Percentiles rank a stretch among this genome's conserved stretches.
Evolutionary conservation across 345 rosid species (phyloP).

Genomic region (Cardamine resedifolia): DNA sequence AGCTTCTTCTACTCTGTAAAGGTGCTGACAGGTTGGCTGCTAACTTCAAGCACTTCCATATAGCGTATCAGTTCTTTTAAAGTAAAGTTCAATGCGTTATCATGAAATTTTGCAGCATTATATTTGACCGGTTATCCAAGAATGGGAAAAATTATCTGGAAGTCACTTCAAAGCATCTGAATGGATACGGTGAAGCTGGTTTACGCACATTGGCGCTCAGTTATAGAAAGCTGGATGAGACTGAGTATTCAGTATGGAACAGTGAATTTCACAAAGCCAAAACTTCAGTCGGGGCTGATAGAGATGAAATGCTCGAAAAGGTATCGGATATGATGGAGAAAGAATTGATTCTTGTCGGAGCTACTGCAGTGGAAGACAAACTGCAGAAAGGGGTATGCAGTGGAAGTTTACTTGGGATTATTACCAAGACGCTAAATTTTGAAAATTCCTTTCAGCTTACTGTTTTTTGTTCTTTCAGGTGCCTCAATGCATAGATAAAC

Average conservation of each 20-base stretch:
- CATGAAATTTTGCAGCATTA: constrained; percentile 49
- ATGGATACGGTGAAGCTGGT: constrained; percentile 65
- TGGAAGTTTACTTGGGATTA: constrained; percentile 6
- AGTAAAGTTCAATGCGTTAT: constrained; percentile 12
- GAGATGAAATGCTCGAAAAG: constrained; percentile 63
- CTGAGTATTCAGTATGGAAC: constrained; percentile 58
- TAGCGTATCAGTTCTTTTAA: constrained; percentile 8
- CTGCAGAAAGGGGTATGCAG: constrained; percentile 68
- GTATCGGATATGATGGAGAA: constrained; percentile 67
- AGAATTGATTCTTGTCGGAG: constrained; percentile 66
- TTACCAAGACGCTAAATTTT: constrained; percentile 7
- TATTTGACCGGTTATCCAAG: constrained; percentile 63
- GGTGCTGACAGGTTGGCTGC: constrained; percentile 74
- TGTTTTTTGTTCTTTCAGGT: constrained; percentile 44
- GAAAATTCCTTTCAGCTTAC: neutral
- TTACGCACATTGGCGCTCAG: constrained; percentile 73
- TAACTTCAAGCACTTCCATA: constrained; percentile 21
- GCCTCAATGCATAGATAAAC: constrained; percentile 83
- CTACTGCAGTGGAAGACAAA: constrained; percentile 75
- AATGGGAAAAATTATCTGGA: constrained; percentile 51
- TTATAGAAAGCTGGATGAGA: constrained; percentile 45
- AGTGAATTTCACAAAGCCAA: constrained; percentile 53
- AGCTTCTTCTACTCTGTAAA: constrained; percentile 72
- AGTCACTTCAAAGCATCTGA: constrained; percentile 54
- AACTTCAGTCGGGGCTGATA: constrained; percentile 58